A percentile compares a stretch with the other conserved stretches of the same genome.
phyloP scores from a whole-genome alignment of 192 early-diverging fungal genomes.

The Podila minutissima region DNA sequence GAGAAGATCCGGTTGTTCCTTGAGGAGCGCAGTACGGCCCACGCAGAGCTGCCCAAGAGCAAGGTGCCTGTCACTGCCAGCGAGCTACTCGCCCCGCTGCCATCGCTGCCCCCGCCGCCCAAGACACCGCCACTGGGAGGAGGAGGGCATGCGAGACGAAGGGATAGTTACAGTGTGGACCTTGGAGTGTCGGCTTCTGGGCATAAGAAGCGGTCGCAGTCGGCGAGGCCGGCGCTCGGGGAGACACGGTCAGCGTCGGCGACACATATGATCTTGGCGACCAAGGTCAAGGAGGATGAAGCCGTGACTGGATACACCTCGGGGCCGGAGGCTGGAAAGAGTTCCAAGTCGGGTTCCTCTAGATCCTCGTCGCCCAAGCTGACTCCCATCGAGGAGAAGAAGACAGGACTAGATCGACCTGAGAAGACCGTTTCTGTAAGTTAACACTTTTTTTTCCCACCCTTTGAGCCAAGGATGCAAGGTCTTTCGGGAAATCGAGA shows the following conservation, averaged over 20 bases:
- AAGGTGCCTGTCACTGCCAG: constrained; percentile 28
- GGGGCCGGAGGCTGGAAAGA: not conserved
- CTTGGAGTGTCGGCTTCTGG: not conserved
- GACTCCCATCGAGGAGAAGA: no score
- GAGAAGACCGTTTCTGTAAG: no score
- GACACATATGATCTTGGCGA: not conserved
- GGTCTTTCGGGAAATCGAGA: no score
- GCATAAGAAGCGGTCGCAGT: not conserved
- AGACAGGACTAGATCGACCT: no score
- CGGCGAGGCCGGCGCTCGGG: not conserved
- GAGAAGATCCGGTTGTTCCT: constrained; percentile 38
- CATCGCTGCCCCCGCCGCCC: constrained; percentile 40
- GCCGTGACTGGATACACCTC: not conserved
- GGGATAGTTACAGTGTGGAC: not conserved
- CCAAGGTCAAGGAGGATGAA: not conserved
- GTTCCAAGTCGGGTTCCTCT: no score
- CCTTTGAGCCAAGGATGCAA: no score
- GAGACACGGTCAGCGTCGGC: not conserved
- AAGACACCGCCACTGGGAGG: not conserved
- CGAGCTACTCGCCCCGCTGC: constrained; percentile 31
- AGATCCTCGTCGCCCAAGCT: no score
- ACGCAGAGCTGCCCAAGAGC: constrained; percentile 41
- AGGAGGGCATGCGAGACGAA: not conserved
- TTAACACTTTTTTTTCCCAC: no score
- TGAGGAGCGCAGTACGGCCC: constrained; percentile 34